Evolutionary conservation across 2,329 filamentous ascomycete genomes (phyloP).

Genomic region (Fusarium armeniacum): DNA sequence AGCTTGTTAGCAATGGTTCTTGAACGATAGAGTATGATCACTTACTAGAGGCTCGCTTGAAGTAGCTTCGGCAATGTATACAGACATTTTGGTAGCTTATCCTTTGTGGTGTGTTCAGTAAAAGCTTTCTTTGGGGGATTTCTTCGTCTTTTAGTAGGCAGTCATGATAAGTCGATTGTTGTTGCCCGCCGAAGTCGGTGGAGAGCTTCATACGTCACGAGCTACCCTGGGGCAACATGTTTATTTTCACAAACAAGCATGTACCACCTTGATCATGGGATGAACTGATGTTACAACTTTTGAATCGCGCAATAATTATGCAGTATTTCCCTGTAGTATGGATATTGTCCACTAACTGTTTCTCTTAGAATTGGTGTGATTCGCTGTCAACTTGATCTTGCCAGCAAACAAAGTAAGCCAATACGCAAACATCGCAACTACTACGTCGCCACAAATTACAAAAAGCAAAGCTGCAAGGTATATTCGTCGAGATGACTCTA

Average conservation of each 20-base stretch:
- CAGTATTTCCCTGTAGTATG: too few relatives aligned
- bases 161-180: conserved; percentile 17
- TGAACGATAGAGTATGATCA: not conserved
- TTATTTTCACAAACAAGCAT: not conserved
- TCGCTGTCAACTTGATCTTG: not conserved
- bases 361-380: not conserved
- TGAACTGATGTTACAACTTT: not conserved
- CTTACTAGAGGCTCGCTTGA: conserved; percentile 62
- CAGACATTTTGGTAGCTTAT: conserved; percentile 55
- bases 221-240: conserved; percentile 32
- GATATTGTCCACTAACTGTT: too few relatives aligned
- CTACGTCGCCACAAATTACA: not conserved
- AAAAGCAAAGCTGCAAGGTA: conserved; percentile 32
- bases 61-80: conserved; percentile 59
- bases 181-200: conserved; percentile 40
- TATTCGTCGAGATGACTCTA: conserved; percentile 35
- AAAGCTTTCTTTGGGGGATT: not conserved
- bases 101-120: not conserved
- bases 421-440: not conserved
- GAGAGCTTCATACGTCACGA: conserved; percentile 28
- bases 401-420: accelerated
- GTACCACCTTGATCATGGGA: not conserved
- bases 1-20: not conserved
- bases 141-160: not conserved
- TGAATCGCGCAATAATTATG: too few relatives aligned